Percentiles rank a stretch among this genome's conserved stretches.
Conservation (phyloP, 1,284 basidiomycete genomes). For the Ceratobasidium sp. region DNA sequence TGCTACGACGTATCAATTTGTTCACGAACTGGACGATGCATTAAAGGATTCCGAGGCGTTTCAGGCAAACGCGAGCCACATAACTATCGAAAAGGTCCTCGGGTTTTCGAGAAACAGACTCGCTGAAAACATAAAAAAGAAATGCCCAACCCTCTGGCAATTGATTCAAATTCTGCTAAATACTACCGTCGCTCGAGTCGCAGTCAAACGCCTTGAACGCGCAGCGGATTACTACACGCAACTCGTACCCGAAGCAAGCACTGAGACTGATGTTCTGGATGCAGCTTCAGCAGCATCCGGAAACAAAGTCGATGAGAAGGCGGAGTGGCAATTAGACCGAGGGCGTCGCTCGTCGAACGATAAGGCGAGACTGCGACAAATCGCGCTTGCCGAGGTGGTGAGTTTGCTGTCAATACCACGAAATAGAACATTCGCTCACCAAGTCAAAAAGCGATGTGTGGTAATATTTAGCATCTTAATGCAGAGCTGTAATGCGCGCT, state of each 20-base stretch:
- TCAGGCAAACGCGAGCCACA: conserved; percentile 1
- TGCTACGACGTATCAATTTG: not conserved
- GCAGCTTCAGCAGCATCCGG: too few species aligned
- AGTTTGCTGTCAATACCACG: too few species aligned
- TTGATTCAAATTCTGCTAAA: not conserved
- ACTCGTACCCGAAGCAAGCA: not conserved
- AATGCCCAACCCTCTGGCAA: conserved; percentile 5
- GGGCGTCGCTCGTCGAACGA: not conserved
- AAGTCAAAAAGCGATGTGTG: too few species aligned
- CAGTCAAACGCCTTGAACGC: not conserved
- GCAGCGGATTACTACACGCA: not conserved
- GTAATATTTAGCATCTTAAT: conserved; percentile 20
- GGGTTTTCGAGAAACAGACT: not conserved
- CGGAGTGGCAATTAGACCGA: not conserved
- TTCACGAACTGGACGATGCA: not conserved
- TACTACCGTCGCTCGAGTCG: not conserved
- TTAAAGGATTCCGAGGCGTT: not conserved
- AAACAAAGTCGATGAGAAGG: not conserved
- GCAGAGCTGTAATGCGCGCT: conserved; percentile 15
- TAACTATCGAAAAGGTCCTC: not conserved
- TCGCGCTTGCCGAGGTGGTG: not conserved
- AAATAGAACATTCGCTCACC: too few species aligned
- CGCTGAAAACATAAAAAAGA: not conserved
- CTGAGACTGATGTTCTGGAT: not conserved
- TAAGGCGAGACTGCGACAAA: not conserved